Conservation (phyloP, 768 basidiomycete species). For the Termitomyces sp. region DNA sequence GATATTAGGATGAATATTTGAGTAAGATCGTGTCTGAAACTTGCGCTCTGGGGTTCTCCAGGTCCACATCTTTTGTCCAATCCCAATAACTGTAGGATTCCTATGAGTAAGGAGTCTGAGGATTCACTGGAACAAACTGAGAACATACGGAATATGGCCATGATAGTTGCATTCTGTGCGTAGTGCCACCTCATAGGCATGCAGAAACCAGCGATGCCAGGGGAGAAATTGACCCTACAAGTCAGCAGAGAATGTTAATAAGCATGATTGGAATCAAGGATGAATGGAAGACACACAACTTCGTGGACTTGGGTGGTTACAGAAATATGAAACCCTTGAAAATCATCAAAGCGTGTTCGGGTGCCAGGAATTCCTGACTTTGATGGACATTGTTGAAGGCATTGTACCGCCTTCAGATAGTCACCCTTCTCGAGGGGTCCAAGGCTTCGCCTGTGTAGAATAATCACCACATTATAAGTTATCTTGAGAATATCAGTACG, state of each 20-base stretch:
- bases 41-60: slow-evolving; percentile 16
- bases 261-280: too few species aligned
- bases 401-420: slow-evolving; percentile 6
- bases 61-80: slow-evolving; percentile 33
- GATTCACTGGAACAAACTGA: not conserved
- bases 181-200: slow-evolving; percentile 21
- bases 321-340: slow-evolving; percentile 6
- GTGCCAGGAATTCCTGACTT: not conserved
- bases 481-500: not conserved
- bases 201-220: slow-evolving; percentile 27
- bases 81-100: slow-evolving; percentile 32
- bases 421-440: not conserved
- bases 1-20: not conserved
- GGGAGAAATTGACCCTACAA: slow-evolving; percentile 26
- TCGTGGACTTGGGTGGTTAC: slow-evolving; percentile 1
- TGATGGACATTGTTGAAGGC: not conserved
- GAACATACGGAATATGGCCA: slow-evolving; percentile 21
- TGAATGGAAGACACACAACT: not conserved
- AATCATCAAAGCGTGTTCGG: slow-evolving; percentile 7
- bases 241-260: not conserved
- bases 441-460: not conserved
- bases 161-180: slow-evolving; percentile 22
- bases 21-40: not conserved
- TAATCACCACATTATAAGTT: not conserved
- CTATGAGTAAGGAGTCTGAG: not conserved